These are phyloP conservation scores for Wilhelminamyces savonicus DNA, from an alignment of 805 yeast species.

Conservation along the genomic window DNA sequence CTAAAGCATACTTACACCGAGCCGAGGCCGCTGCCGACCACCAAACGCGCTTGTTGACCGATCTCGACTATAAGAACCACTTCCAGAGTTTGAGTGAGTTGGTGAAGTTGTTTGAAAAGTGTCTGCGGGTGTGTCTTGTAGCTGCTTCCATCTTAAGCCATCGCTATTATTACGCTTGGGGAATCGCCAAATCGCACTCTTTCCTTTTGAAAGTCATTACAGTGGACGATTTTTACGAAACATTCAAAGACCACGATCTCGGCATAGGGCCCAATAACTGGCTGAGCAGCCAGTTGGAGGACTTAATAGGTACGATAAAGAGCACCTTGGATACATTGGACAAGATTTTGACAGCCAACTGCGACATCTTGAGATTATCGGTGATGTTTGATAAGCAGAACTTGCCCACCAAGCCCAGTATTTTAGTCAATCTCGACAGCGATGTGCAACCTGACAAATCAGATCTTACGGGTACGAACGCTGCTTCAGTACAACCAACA, in stretches of 20 bases:
- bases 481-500: no score
- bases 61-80: conserved; percentile 23
- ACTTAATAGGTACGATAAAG: conserved; percentile 1
- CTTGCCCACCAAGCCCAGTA: no score
- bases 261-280: neutral
- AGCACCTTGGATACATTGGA: no score
- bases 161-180: conserved; percentile 13
- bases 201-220: conserved; percentile 6
- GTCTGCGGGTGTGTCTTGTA: conserved; percentile 5
- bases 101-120: conserved; percentile 14
- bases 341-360: no score
- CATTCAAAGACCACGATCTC: neutral
- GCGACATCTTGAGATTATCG: no score
- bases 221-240: conserved; percentile 6
- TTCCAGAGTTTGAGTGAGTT: conserved; percentile 16
- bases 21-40: neutral
- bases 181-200: conserved; percentile 9
- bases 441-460: no score
- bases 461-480: no score
- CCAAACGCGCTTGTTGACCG: neutral
- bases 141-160: conserved; percentile 9
- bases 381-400: no score
- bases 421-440: no score
- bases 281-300: neutral
- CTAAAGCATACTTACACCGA: conserved; percentile 4